phyloP scores from a whole-genome alignment of 1,284 basidiomycete species.

The Leccinum subrobustum region DNA sequence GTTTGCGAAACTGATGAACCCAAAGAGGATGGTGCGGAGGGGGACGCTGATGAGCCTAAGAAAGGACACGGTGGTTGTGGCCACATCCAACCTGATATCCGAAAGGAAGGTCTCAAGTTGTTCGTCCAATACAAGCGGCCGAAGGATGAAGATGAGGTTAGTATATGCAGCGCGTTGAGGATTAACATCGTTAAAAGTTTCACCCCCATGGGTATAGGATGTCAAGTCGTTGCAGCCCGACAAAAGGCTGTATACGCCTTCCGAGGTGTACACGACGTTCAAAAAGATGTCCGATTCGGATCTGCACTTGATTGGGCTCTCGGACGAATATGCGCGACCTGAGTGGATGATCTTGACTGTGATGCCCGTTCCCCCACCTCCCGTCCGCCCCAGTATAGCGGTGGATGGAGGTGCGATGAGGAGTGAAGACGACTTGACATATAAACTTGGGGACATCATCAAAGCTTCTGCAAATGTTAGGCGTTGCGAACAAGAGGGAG shows the following conservation, averaged over 20 bases:
- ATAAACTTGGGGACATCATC: slow-evolving; percentile 97
- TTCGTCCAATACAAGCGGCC: slow-evolving; percentile 95
- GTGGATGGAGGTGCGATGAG: slow-evolving; percentile 96
- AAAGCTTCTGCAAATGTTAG: slow-evolving; percentile 92
- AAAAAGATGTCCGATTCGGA: slow-evolving; percentile 93
- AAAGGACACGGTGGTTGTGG: slow-evolving; percentile 96
- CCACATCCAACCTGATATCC: slow-evolving; percentile 85
- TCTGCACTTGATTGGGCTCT: slow-evolving; percentile 89
- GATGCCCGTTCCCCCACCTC: slow-evolving; percentile 95
- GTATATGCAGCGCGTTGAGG: slow-evolving; percentile 30
- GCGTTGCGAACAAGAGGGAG: slow-evolving; percentile 94
- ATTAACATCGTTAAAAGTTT: slow-evolving; percentile 9
- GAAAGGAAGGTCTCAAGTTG: slow-evolving; percentile 95
- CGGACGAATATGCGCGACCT: slow-evolving; percentile 93
- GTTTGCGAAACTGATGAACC: slow-evolving; percentile 84
- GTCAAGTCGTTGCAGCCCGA: slow-evolving; percentile 86
- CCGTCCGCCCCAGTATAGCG: slow-evolving; percentile 96
- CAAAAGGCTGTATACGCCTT: slow-evolving; percentile 84
- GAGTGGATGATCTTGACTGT: slow-evolving; percentile 99
- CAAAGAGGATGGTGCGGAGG: slow-evolving; percentile 79
- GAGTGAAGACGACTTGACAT: slow-evolving; percentile 98
- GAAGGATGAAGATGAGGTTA: slow-evolving; percentile 90
- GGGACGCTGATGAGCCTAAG: slow-evolving; percentile 73
- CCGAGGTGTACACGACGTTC: slow-evolving; percentile 89
- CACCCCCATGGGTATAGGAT: slow-evolving; percentile 49